Conservation (phyloP, 805 yeast species). For the Sugiyamaella marilandica region DNA sequence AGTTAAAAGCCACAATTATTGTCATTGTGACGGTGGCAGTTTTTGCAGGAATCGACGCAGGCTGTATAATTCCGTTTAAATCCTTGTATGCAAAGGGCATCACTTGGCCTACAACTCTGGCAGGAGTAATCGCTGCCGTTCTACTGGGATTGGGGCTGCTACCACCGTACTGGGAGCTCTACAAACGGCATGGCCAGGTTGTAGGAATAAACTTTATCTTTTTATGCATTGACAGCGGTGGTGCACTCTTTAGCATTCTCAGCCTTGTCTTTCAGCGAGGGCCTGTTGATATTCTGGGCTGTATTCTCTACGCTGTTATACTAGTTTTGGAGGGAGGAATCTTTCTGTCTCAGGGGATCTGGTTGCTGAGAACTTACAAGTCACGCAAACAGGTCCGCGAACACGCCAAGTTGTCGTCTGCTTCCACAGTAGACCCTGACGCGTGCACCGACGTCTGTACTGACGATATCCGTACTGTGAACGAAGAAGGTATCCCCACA, state of each 20-base stretch:
- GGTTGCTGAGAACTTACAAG: slow-evolving; percentile 46
- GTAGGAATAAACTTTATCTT: slow-evolving; percentile 86
- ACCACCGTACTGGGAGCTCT: slow-evolving; percentile 85
- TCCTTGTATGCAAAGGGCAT: slow-evolving; percentile 46
- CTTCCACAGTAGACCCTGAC: not conserved
- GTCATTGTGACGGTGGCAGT: slow-evolving; percentile 35
- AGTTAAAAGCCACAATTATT: slow-evolving; percentile 31
- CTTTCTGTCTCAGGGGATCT: slow-evolving; percentile 59
- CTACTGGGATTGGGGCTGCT: slow-evolving; percentile 70
- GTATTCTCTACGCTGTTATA: slow-evolving; percentile 68
- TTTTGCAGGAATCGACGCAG: slow-evolving; percentile 60
- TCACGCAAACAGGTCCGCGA: slow-evolving; percentile 7
- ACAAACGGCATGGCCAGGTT: slow-evolving; percentile 75
- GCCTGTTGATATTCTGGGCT: slow-evolving; percentile 70
- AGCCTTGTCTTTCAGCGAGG: slow-evolving; percentile 53
- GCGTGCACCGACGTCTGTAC: not conserved
- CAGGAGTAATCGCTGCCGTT: slow-evolving; percentile 78
- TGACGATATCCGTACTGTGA: not conserved
- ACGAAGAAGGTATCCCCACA: not conserved
- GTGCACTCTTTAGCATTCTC: slow-evolving; percentile 74
- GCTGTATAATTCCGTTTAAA: slow-evolving; percentile 65
- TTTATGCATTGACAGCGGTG: slow-evolving; percentile 66
- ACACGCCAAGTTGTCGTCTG: too few species aligned
- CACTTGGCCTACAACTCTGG: slow-evolving; percentile 72
- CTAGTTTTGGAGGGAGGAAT: slow-evolving; percentile 75